Conservation (phyloP, 306 rosid genomes). For the Benincasa hispida region DNA sequence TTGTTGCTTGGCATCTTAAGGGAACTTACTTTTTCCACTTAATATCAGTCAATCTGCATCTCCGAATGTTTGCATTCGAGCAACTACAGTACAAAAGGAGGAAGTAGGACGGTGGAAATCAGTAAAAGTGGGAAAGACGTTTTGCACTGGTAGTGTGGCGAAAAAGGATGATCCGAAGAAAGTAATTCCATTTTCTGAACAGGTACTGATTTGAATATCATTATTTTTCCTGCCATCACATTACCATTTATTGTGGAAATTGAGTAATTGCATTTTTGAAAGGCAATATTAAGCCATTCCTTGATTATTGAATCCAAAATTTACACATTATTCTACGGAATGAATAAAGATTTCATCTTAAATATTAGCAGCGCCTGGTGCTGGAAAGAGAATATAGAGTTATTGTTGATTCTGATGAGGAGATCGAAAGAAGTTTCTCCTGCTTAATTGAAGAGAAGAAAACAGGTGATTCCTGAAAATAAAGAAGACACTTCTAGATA, state of each 20-base stretch:
- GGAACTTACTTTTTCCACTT: slow-evolving; percentile 17
- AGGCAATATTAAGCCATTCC: neutral
- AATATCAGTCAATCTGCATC: slow-evolving; percentile 31
- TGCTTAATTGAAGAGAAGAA: slow-evolving; percentile 44
- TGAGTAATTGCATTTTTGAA: neutral
- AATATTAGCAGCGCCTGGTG: slow-evolving; percentile 23
- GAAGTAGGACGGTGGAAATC: slow-evolving; percentile 63
- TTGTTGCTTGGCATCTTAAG: neutral
- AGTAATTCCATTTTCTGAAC: slow-evolving; percentile 17
- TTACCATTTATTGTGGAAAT: neutral
- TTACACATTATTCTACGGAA: neutral
- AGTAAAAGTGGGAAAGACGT: slow-evolving; percentile 33
- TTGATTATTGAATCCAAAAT: neutral
- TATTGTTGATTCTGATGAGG: slow-evolving; percentile 82
- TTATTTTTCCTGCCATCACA: neutral
- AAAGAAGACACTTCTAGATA: neutral
- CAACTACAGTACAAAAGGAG: slow-evolving; percentile 26
- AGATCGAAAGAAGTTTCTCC: slow-evolving; percentile 48
- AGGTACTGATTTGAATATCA: slow-evolving; percentile 26
- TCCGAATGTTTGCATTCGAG: slow-evolving; percentile 20
- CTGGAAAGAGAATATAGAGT: slow-evolving; percentile 49
- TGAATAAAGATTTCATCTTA: neutral
- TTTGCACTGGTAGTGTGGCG: slow-evolving; percentile 21
- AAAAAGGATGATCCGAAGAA: slow-evolving; percentile 29
- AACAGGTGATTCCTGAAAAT: slow-evolving; percentile 36